Evolutionary conservation across 1,139 yeast species (phyloP).

Genomic region (Maudiozyma humilis): DNA sequence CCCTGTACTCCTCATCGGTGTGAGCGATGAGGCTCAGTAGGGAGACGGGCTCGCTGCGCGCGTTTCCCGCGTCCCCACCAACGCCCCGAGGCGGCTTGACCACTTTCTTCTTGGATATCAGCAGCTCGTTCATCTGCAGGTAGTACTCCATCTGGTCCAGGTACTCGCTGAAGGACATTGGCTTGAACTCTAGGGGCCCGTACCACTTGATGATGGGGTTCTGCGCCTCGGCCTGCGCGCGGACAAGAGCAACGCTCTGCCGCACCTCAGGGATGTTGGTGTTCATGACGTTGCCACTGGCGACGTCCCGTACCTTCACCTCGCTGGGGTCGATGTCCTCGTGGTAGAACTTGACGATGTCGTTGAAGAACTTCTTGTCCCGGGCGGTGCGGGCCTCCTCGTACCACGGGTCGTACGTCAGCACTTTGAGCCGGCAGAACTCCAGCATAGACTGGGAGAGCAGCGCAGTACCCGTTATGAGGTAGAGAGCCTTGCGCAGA

Average conservation of each 20-base stretch:
- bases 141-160: conserved; percentile 35
- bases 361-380: conserved; percentile 31
- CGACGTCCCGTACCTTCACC: conserved; percentile 28
- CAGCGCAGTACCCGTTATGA: conserved; percentile 23
- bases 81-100: background rate
- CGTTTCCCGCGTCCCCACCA: background rate
- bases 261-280: conserved; percentile 29
- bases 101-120: conserved; percentile 17
- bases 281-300: conserved; percentile 25
- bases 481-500: conserved; percentile 19
- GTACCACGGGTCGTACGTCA: conserved; percentile 55
- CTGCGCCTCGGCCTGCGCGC: conserved; percentile 41
- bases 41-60: background rate
- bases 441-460: conserved; percentile 37
- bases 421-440: conserved; percentile 39
- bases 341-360: conserved; percentile 29
- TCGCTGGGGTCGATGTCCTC: conserved; percentile 31
- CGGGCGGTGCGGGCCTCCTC: conserved; percentile 44
- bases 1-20: conserved; percentile 1
- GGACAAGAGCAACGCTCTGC: conserved; percentile 35
- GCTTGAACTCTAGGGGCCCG: conserved; percentile 48
- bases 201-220: conserved; percentile 41
- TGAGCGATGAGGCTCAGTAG: conserved; percentile 5
- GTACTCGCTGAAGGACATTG: conserved; percentile 46
- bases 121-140: conserved; percentile 24